These are phyloP conservation scores for Chaetomidium leptoderma DNA, from an alignment of 495 filamentous ascomycete genomes.

Conservation along the genomic window DNA sequence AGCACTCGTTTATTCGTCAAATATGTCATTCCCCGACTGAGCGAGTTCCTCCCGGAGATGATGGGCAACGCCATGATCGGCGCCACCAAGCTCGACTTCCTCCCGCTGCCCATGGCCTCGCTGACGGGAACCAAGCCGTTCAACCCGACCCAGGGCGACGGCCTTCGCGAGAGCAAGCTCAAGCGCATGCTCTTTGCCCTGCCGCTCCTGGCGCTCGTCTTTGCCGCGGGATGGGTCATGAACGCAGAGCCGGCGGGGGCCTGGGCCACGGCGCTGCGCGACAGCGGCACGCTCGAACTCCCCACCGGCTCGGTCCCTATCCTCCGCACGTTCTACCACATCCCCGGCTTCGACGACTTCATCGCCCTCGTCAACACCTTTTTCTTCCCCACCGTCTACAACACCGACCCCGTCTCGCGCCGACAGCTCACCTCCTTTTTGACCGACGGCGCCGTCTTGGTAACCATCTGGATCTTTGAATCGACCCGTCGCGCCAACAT, in stretches of 20 bases:
- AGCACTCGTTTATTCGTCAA: slow-evolving; percentile 1
- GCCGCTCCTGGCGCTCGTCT: slow-evolving; percentile 8
- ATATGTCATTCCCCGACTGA: slow-evolving; percentile 3
- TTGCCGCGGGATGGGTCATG: slow-evolving; percentile 7
- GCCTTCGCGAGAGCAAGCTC: slow-evolving; percentile 19
- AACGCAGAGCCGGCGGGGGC: background rate
- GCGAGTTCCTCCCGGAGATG: slow-evolving; percentile 11
- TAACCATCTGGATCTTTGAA: slow-evolving; percentile 24
- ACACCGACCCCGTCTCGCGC: slow-evolving; percentile 7
- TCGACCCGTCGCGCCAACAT: slow-evolving; percentile 12
- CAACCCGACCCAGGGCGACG: slow-evolving; percentile 21
- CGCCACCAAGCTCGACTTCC: slow-evolving; percentile 14
- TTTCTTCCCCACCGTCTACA: slow-evolving; percentile 24
- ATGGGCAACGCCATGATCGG: slow-evolving; percentile 10
- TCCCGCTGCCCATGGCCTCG: slow-evolving; percentile 20
- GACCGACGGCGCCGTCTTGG: slow-evolving; percentile 17
- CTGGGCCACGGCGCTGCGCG: background rate
- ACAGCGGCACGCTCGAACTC: background rate
- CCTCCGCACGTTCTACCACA: slow-evolving; percentile 2
- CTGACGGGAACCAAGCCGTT: slow-evolving; percentile 17
- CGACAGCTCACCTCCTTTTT: slow-evolving; percentile 24
- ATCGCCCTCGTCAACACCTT: slow-evolving; percentile 18
- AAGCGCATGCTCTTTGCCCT: slow-evolving; percentile 10
- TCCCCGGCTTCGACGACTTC: slow-evolving; percentile 5
- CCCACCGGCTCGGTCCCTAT: slow-evolving; percentile 1